These are phyloP conservation scores for Chaetomium tenue DNA, from an alignment of 495 filamentous ascomycete species.

Conservation along the genomic window DNA sequence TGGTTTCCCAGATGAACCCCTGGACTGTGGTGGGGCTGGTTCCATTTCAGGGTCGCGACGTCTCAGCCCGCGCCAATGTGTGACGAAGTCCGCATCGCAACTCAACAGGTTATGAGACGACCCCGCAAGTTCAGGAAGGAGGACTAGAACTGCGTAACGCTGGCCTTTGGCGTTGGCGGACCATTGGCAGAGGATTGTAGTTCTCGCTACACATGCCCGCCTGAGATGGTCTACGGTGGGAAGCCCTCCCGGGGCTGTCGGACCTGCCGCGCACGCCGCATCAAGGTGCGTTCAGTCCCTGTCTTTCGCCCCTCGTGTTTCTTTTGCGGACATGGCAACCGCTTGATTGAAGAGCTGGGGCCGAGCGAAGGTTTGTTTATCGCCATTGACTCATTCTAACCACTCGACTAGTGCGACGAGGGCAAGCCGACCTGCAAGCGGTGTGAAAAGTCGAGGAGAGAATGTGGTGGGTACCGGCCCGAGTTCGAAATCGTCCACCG, in stretches of 20 bases:
- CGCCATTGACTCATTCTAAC: not conserved
- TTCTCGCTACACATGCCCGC: conserved; percentile 11
- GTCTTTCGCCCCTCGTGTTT: not conserved
- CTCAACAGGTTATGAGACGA: not conserved
- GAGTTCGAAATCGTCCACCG: conserved; percentile 68
- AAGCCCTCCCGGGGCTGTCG: conserved; percentile 70
- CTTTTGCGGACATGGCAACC: too few relatives aligned
- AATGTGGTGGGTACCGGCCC: conserved; percentile 64
- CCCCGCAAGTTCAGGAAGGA: not conserved
- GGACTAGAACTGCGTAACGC: not conserved
- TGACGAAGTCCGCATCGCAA: not conserved
- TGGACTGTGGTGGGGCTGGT: not conserved
- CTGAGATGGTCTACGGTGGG: conserved; percentile 67
- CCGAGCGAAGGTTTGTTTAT: not conserved
- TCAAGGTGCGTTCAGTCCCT: conserved; percentile 55
- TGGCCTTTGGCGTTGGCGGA: not conserved
- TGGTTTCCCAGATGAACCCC: not conserved
- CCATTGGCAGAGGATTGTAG: not conserved
- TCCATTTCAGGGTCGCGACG: not conserved
- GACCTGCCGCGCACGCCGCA: conserved; percentile 65
- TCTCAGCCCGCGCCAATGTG: conserved; percentile 4
- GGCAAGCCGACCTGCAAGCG: conserved; percentile 64
- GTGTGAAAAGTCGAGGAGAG: conserved; percentile 62
- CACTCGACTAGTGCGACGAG: conserved; percentile 60
- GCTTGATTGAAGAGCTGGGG: too few relatives aligned